Evolutionary conservation across 768 basidiomycete genomes (phyloP), one percentile per base, ranked within the genome.

Genomic region (Russula virescens): DNA sequence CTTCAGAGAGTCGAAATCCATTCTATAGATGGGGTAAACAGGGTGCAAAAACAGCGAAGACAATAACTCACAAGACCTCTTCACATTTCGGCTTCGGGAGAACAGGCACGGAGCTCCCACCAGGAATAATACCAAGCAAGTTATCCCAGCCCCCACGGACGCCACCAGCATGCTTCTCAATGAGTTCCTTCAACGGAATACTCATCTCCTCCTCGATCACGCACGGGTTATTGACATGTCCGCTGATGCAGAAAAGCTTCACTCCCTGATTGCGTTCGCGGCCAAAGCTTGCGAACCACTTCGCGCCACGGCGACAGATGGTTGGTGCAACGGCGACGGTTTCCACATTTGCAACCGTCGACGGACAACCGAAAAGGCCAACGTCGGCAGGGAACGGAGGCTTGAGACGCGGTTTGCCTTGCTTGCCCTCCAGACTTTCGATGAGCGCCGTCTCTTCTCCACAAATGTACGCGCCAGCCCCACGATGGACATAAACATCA

Each of bases 131-230:
- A n/a, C 96, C 96, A 35, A 97, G 83, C 21, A 98, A 74, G 76
- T 99, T 98, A 70, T 95, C 87, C 96, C 96, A 99, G 10, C 96
- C 96, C 59, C 96, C 96, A 40, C 79, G 77, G 46, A 99, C 85
- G 70, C 96, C 96, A 23, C 96, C 96, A 71, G 94, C 96, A 75
- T 99, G 96, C 78, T 94, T 96, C 76, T 98, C 96, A 56, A 99
- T 75, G 57, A 98, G 79, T 52, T 99, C 96, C 75, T 88, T 87
- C 66, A 98, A 75, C 10, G 95, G 94, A 53, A 98, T 98, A 66
- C 90, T 91, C 96, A 98, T 99, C 80, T 98, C 96, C 75, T 99
- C 96, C 78, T 99, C 96, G 26, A 99, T 83, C 21, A 97, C 94
- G 72, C 92, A 96, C 1, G 96, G 96, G 75, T 96, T 97, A 77